These are phyloP conservation scores for Candida sithepensis DNA, from an alignment of 805 yeast genomes.

Conservation along the genomic window DNA sequence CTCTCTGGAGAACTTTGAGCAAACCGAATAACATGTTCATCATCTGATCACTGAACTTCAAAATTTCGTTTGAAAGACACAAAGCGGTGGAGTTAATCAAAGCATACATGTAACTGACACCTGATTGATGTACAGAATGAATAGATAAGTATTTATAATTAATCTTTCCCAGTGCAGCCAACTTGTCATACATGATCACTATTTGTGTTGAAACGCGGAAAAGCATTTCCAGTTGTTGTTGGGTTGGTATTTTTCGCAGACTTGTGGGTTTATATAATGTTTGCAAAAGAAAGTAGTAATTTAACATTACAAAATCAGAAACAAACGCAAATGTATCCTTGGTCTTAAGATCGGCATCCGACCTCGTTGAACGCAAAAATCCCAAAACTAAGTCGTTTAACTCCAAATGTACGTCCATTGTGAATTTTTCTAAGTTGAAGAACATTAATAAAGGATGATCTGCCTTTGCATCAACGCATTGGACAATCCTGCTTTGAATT, in stretches of 20 bases:
- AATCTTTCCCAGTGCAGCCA: slow-evolving; percentile 7
- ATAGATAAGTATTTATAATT: slow-evolving; percentile 23
- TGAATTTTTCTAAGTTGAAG: slow-evolving; percentile 5
- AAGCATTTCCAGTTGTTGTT: slow-evolving; percentile 10
- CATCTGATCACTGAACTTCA: slow-evolving; percentile 4
- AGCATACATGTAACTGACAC: slow-evolving; percentile 16
- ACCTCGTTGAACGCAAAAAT: slow-evolving; percentile 5
- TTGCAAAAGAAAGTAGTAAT: slow-evolving; percentile 18
- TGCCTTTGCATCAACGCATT: slow-evolving; percentile 4
- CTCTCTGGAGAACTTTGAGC: slow-evolving; percentile 7
- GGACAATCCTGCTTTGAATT: slow-evolving; percentile 19
- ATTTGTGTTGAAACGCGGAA: slow-evolving; percentile 11
- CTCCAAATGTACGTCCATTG: slow-evolving; percentile 13
- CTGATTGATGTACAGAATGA: slow-evolving; percentile 20
- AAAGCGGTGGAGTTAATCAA: slow-evolving; percentile 17
- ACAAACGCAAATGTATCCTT: slow-evolving; percentile 1
- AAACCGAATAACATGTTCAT: slow-evolving; percentile 6
- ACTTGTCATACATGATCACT: slow-evolving; percentile 11
- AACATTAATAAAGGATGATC: slow-evolving; percentile 3
- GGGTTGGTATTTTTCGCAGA: not conserved
- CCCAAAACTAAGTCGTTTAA: slow-evolving; percentile 13
- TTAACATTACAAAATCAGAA: slow-evolving; percentile 14
- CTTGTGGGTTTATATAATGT: slow-evolving; percentile 16
- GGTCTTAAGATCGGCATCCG: not conserved
- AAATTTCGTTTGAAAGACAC: slow-evolving; percentile 4